A percentile compares a stretch with the other conserved stretches of the same genome.
Conservation (phyloP, 495 filamentous ascomycete species). For the Immersiella caudata region DNA sequence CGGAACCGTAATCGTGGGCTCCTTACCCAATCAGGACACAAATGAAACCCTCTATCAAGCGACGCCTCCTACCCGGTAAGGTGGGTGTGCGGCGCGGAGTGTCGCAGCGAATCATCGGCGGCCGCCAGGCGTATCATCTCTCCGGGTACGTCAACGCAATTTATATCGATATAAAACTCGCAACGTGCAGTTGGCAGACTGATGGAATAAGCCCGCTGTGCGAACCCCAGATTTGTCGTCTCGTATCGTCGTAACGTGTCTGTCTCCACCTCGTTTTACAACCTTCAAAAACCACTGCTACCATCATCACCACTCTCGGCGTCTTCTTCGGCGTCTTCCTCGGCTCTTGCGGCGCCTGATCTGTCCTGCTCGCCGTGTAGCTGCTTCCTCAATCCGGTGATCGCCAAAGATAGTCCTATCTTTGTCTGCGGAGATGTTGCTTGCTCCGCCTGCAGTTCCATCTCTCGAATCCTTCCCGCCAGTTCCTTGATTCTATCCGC, state of each 20-base stretch:
- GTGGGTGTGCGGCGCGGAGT: conserved; percentile 7
- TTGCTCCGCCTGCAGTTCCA: conserved; percentile 1
- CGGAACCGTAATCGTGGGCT: conserved; percentile 3
- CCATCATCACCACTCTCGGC: conserved; percentile 8
- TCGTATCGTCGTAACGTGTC: conserved; percentile 5
- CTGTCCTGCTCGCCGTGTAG: background rate
- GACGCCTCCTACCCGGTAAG: background rate
- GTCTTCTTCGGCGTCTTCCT: background rate
- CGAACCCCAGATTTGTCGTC: conserved; percentile 4
- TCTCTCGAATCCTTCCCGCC: conserved; percentile 11
- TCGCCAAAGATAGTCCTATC: background rate
- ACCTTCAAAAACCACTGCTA: background rate
- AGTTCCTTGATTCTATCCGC: background rate
- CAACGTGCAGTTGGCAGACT: background rate
- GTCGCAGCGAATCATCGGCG: background rate
- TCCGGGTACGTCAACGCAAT: conserved; percentile 4
- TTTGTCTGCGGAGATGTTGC: conserved; percentile 7
- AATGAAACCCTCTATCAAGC: conserved; percentile 8
- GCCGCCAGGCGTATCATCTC: conserved; percentile 9
- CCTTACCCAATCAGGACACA: conserved; percentile 5
- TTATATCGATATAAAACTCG: conserved; percentile 8
- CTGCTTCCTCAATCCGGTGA: conserved; percentile 6
- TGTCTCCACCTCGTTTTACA: background rate
- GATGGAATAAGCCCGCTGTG: conserved; percentile 3
- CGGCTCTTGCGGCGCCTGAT: background rate